Base-by-base conservation (phyloP, 805 yeast genomes). In the Lachancea mirantina region DNA sequence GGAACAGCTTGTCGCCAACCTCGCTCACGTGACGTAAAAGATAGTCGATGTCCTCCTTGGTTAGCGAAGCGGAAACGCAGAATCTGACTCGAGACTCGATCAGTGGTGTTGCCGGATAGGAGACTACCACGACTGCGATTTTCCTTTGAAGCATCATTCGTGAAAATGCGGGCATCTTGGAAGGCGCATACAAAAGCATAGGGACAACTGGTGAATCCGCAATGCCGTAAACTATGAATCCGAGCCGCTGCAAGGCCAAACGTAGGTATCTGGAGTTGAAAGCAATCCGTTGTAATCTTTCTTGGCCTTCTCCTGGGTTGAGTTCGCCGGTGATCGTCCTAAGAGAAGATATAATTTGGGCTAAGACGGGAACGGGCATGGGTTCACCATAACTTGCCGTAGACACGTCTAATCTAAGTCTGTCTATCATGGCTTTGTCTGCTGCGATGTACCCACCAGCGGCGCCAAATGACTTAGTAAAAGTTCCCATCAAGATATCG, bases 201-300 rank as follows among this genome's bases (percentile, higher is more conserved):
- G 98, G 98, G 39, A 92, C 76, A 32, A 92, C 95, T 2, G 99
- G 99, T 25, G 95, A 83, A 59, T 92, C 98, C 47, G 92, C 96
- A 42, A 82, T 82, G 45, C 99, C 99, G 47, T 78, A 81, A 28
- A 87, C 92, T 50, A 88, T 85, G 58, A 88, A 92, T 1, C 99
- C 99, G 41, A 92, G 65, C 57, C 89, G 78, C 57, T 84, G 85
- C 51, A 92, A 69, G 32, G 95, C 99, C 27, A 87, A 66, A 51
- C 97, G 76, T 39, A 92, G 66, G 62, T 92, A 92, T 48, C 98
- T 76, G 9, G 97, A 84, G 61, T 92, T 92, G 68, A 92, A 92
- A 1, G 97, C 95, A 51, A 92, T 79, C 61, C 98, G 76, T 56
- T 85, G 80, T 45, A 92, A 69, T 55, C 99, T 74, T 63, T 85